Evolutionary conservation across 805 yeast species (phyloP).

Genomic region (Komagataella phaffii): DNA sequence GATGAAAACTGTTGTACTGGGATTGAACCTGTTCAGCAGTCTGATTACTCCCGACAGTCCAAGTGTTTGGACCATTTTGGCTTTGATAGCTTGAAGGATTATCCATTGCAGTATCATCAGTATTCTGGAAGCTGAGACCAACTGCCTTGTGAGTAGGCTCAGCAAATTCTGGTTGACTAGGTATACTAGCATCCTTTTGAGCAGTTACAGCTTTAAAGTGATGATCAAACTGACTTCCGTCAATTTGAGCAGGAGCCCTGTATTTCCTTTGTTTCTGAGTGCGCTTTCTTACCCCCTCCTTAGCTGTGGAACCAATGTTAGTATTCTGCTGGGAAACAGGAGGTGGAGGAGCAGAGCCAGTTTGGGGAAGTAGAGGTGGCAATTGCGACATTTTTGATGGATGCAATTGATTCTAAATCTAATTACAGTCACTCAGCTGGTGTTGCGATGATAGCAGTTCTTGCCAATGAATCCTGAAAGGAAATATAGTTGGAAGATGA

Average conservation of each 20-base stretch:
- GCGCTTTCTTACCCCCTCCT: background rate
- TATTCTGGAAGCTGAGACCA: background rate
- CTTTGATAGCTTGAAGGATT: background rate
- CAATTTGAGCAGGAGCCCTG: background rate
- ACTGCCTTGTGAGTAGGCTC: background rate
- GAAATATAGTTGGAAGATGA: background rate
- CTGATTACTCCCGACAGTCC: background rate
- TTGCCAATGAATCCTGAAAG: background rate
- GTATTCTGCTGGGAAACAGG: background rate
- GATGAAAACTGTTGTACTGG: background rate
- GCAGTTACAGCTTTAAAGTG: background rate
- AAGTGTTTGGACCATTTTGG: background rate
- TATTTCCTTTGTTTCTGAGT: background rate
- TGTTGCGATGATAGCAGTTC: background rate
- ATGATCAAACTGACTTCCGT: background rate
- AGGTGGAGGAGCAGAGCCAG: background rate
- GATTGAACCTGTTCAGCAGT: background rate
- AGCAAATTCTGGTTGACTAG: background rate
- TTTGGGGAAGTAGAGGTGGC: background rate
- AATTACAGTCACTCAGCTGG: background rate
- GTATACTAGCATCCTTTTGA: background rate
- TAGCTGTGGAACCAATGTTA: background rate
- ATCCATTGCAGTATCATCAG: background rate
- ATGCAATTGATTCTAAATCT: background rate
- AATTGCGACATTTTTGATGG: background rate